These are phyloP conservation scores for Bombardia bombarda DNA, from an alignment of 495 filamentous ascomycete species.

Conservation along the genomic window DNA sequence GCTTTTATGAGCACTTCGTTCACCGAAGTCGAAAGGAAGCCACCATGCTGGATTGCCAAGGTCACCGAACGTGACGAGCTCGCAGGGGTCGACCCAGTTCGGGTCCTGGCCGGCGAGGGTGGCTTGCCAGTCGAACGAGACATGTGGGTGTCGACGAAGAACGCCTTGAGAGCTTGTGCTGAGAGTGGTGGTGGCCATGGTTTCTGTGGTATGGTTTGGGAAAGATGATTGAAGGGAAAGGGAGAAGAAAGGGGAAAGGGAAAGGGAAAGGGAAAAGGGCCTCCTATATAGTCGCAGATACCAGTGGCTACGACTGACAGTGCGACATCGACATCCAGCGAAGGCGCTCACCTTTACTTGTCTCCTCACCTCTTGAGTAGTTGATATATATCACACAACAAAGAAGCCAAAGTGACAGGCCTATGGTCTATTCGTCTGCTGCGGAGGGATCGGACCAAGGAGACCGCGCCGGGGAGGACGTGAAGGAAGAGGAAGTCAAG, in stretches of 20 bases:
- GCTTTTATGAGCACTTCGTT: too few species aligned
- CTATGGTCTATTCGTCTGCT: conserved; percentile 1
- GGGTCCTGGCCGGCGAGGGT: neutral
- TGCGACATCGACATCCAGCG: conserved; percentile 1
- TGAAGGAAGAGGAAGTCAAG: neutral
- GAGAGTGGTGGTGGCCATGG: too few species aligned
- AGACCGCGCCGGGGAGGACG: neutral
- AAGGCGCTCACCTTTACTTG: neutral
- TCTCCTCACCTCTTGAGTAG: too few species aligned
- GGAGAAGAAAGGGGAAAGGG: neutral
- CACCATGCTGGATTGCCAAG: conserved; percentile 1
- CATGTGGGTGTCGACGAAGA: neutral
- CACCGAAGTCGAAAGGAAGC: conserved; percentile 1
- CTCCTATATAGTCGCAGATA: neutral
- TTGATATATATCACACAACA: neutral
- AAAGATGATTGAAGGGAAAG: neutral
- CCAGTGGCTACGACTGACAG: neutral
- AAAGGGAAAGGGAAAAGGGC: neutral
- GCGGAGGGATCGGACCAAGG: conserved; percentile 2
- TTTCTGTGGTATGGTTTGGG: too few species aligned
- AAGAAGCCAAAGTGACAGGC: neutral
- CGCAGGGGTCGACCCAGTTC: conserved; percentile 1
- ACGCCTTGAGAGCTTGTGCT: too few species aligned
- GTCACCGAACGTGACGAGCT: conserved; percentile 1
- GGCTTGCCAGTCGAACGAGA: conserved; percentile 1